Evolutionary conservation across 352 stramenopile genomes (phyloP).

Genomic region (Globisporangium ultimum): DNA sequence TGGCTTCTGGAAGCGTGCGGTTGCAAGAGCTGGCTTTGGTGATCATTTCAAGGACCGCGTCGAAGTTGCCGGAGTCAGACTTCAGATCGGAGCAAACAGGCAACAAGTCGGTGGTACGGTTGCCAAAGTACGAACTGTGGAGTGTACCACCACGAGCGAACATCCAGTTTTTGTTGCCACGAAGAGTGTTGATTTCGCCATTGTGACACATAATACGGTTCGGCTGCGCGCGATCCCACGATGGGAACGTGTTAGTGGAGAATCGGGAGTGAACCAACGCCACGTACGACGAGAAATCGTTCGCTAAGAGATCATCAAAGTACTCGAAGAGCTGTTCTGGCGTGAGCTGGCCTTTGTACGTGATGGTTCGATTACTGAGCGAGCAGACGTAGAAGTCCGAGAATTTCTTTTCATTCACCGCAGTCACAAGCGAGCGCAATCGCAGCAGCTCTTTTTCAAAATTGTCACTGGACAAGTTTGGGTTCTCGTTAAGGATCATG

Average conservation of each 20-base stretch:
- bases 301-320: conserved; percentile 52
- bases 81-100: conserved; percentile 93
- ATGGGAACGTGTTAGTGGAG: conserved; percentile 98
- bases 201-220: conserved; percentile 99
- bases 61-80: conserved; percentile 96
- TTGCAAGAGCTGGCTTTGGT: conserved; percentile 90
- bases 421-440: conserved; percentile 48
- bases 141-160: conserved; percentile 90
- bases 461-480: conserved; percentile 50
- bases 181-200: conserved; percentile 97
- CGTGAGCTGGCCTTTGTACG: conserved; percentile 97
- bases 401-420: conserved; percentile 67
- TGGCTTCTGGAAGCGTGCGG: conserved; percentile 90
- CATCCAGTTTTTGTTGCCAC: conserved; percentile 98
- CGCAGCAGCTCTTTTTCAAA: conserved; percentile 92
- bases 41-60: conserved; percentile 93
- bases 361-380: conserved; percentile 93
- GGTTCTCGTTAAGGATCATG: conserved; percentile 87
- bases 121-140: conserved; percentile 88
- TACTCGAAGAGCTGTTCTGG: conserved; percentile 89
- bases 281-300: conserved; percentile 91
- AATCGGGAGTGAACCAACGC: conserved; percentile 96
- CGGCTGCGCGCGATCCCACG: conserved; percentile 94
- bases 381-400: conserved; percentile 95
- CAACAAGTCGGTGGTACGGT: conserved; percentile 90